Conservation (phyloP, 2,329 filamentous ascomycete species). For the Neonectria magnoliae region DNA sequence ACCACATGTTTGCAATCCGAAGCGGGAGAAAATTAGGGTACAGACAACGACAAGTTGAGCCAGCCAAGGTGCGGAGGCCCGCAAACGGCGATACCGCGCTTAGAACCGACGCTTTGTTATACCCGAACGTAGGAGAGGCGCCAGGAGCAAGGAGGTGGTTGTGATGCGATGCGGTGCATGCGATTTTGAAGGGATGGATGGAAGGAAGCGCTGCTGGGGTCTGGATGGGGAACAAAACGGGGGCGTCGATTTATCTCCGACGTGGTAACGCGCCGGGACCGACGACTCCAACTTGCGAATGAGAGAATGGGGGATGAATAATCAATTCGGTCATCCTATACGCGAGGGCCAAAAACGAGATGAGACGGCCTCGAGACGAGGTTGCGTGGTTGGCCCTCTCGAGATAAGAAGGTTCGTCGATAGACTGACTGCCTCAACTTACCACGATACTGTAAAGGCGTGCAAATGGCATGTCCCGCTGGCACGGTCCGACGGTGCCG, state of each 20-base stretch:
- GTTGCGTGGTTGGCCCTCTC: too few relatives aligned
- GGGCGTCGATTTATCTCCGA: too few relatives aligned
- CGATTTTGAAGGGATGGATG: not conserved
- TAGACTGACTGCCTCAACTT: too few relatives aligned
- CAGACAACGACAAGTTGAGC: too few relatives aligned
- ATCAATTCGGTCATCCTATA: not conserved
- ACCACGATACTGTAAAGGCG: not conserved
- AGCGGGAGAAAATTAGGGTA: too few relatives aligned
- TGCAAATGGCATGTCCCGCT: not conserved
- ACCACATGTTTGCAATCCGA: not conserved
- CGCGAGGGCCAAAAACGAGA: not conserved
- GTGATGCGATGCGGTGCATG: not conserved
- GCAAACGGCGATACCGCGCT: slow-evolving; percentile 15
- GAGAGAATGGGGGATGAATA: too few relatives aligned
- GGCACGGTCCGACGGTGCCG: not conserved
- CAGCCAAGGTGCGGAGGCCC: not conserved
- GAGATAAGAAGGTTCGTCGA: not conserved
- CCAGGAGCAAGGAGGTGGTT: not conserved
- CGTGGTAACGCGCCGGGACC: not conserved
- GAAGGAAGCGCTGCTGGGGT: not conserved
- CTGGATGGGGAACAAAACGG: not conserved
- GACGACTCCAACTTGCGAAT: not conserved
- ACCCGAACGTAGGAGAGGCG: not conserved
- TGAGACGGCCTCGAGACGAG: not conserved
- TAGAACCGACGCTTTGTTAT: slow-evolving; percentile 9